Conservation (phyloP, 192 early-diverging fungal genomes). For the Podila verticillata region DNA sequence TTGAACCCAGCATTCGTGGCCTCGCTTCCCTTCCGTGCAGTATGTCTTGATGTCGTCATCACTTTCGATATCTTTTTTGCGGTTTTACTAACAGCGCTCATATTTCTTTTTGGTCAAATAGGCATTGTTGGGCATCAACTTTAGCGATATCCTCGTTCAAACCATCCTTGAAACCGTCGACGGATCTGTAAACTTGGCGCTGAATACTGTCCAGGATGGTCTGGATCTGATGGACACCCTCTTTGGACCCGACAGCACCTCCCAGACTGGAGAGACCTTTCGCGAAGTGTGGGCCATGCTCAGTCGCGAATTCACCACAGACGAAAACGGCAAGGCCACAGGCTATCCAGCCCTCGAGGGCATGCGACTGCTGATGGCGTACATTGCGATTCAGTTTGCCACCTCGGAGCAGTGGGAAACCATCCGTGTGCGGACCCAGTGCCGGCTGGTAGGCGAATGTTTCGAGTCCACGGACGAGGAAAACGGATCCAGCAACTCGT, state of each 20-base stretch:
- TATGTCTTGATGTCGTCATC: conserved; percentile 8
- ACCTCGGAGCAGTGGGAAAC: conserved; percentile 48
- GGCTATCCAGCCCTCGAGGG: conserved; percentile 47
- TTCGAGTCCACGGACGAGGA: conserved; percentile 39
- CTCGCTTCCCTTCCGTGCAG: conserved; percentile 44
- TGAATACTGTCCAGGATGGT: conserved; percentile 48
- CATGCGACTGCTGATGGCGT: conserved; percentile 56
- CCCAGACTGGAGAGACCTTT: conserved; percentile 52
- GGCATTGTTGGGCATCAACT: conserved; percentile 50
- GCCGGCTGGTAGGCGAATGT: conserved; percentile 27
- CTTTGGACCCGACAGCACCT: conserved; percentile 51
- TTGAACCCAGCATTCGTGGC: conserved; percentile 39
- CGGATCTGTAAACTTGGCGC: conserved; percentile 48
- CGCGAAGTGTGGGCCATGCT: conserved; percentile 52
- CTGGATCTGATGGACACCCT: conserved; percentile 50
- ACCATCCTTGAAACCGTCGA: conserved; percentile 47
- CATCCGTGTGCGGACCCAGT: conserved; percentile 23
- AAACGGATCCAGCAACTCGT: conserved; percentile 37
- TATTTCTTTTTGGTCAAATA: neutral
- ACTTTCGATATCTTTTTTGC: no score
- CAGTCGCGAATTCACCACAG: conserved; percentile 47
- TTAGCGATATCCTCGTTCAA: conserved; percentile 43
- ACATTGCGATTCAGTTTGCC: conserved; percentile 54
- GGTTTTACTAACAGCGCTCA: neutral
- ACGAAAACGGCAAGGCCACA: conserved; percentile 13